phyloP scores from a whole-genome alignment of 208 protist species.

The Crithidia sp. region DNA sequence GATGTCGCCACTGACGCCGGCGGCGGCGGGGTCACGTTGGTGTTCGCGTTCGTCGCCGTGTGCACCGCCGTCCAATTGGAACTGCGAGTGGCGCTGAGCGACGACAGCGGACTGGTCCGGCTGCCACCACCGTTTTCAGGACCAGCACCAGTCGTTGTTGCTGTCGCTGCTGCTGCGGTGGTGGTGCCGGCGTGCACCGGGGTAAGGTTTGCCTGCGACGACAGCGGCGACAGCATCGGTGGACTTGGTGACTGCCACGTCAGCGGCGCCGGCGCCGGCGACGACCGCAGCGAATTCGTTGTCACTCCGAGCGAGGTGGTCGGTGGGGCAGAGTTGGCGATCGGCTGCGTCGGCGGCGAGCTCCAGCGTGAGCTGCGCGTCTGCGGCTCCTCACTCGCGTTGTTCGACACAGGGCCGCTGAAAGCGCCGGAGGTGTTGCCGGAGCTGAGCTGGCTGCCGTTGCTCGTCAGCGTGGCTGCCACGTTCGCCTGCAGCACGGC shows the following conservation, averaged over 20 bases:
- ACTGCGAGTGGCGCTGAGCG: not conserved
- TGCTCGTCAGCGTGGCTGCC: not conserved
- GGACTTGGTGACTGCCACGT: not conserved
- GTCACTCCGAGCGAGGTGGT: not conserved
- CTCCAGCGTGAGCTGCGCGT: conserved; percentile 1
- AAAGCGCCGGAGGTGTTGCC: conserved; percentile 4
- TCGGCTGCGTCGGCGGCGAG: not conserved
- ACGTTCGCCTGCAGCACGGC: not conserved
- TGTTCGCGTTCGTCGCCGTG: conserved; percentile 36
- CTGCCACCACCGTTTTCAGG: not conserved
- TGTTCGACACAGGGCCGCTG: conserved; percentile 1
- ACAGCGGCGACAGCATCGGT: not conserved
- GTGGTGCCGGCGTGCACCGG: not conserved
- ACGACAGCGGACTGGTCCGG: not conserved
- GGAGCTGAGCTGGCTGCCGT: not conserved
- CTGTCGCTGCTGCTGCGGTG: not conserved
- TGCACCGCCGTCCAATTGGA: conserved; percentile 37
- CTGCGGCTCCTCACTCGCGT: not conserved
- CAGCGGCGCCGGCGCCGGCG: not conserved
- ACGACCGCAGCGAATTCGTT: not conserved
- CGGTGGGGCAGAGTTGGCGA: not conserved
- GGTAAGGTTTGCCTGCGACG: not conserved
- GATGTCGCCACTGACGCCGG: not conserved
- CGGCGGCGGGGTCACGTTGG: conserved; percentile 16
- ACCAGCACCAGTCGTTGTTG: not conserved